phyloP scores from a whole-genome alignment of 208 protist species.

The Vickermania ingenoplastis region DNA sequence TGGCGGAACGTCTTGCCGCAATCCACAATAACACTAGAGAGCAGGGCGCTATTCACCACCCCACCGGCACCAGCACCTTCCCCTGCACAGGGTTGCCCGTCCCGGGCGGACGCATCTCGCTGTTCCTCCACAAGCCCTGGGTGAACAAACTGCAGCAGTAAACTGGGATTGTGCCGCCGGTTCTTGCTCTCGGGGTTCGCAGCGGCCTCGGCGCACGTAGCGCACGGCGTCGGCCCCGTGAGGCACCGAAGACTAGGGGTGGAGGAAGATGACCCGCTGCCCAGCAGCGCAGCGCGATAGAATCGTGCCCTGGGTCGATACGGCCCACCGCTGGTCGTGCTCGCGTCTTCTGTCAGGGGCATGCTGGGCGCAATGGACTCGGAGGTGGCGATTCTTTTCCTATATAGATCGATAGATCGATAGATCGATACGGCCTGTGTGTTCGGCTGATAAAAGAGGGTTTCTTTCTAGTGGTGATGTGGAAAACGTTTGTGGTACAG shows the following conservation, averaged over 20 bases:
- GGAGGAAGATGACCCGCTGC: conserved; percentile 38
- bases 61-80: too few species aligned
- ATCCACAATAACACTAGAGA: conserved; percentile 59
- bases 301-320: too few species aligned
- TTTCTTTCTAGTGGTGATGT: too few species aligned
- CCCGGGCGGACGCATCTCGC: too few species aligned
- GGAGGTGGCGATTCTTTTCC: neutral
- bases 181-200: conserved; percentile 15
- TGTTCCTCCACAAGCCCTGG: too few species aligned
- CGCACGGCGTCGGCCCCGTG: conserved; percentile 16
- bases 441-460: too few species aligned
- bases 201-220: conserved; percentile 25
- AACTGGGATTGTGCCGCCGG: conserved; percentile 40
- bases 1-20: conserved; percentile 71
- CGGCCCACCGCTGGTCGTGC: too few species aligned
- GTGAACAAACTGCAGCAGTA: conserved; percentile 45
- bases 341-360: too few species aligned
- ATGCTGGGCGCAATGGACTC: neutral
- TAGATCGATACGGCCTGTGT: too few species aligned
- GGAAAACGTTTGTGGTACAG: too few species aligned
- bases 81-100: too few species aligned
- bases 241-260: conserved; percentile 41
- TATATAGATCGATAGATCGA: neutral
- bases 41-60: conserved; percentile 19
- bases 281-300: conserved; percentile 35